Conservation (phyloP, 148 eudicot genomes). For the Euryodendron excelsum region DNA sequence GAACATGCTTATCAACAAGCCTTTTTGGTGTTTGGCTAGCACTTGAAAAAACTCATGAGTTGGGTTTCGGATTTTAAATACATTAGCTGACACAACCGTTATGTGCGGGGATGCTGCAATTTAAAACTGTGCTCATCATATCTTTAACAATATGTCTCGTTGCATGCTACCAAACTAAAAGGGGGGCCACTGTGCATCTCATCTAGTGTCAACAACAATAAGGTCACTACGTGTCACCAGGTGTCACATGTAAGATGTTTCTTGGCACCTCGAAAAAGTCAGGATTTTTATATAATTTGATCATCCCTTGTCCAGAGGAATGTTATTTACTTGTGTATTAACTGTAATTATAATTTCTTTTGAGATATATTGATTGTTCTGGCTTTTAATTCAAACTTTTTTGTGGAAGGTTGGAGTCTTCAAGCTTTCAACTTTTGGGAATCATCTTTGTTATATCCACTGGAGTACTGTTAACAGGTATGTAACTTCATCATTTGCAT, state of each 20-base stretch:
- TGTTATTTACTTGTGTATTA: not conserved
- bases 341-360: not conserved
- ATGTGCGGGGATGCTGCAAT: no score
- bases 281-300: not conserved
- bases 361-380: not conserved
- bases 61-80: no score
- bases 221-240: not conserved
- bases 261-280: no score
- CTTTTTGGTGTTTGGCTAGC: no score
- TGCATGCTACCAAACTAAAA: not conserved
- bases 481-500: constrained; percentile 14
- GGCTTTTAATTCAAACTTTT: not conserved
- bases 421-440: constrained; percentile 82
- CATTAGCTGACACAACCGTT: no score
- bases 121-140: no score
- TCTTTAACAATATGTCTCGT: not conserved
- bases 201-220: not conserved
- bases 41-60: no score
- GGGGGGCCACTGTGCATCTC: not conserved
- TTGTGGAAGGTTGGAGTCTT: constrained; percentile 80
- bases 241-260: no score
- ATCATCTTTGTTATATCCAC: constrained; percentile 80
- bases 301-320: not conserved
- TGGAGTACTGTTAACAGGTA: constrained; percentile 89
- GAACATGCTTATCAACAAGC: no score